Base-by-base conservation (phyloP, 2,329 filamentous ascomycete genomes). In the Chrysoporthe austroafricana region DNA sequence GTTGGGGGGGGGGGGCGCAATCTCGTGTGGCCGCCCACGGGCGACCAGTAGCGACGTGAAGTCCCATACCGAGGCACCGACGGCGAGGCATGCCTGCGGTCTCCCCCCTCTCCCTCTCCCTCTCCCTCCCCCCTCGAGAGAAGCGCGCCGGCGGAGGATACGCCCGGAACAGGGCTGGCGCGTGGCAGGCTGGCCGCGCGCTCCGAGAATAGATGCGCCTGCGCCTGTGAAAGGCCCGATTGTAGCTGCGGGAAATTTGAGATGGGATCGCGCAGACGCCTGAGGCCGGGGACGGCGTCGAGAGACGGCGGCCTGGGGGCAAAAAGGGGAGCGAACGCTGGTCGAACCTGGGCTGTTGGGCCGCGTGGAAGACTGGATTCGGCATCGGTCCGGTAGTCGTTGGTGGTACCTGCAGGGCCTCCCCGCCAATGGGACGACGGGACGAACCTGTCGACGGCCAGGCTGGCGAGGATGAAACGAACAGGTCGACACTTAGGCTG, bases 371-470 rank as follows among this genome's bases (percentile, higher is more conserved):
- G 39, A 32, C 62, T 48, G 8, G 21, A 56, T 57, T 63, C 42
- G 50, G 62, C 36, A 56, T 63, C 62, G 52, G 62, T 36, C 62
- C 62, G 62, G 62, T 56, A 63, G 62, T 63, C 50, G 16, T 36
- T 18, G 43, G 39, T 36, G 42, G 62, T 63, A 32, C 48, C 50
- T 63, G 62, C 62, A 63, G 50, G 39, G 9, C 39, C 42, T n/a
- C 26, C 36, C n/a, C 50, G 50, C 62, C 62, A 63, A 63, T 63
- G 52, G 32, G 26, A 34, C 16, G 62, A 5, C 36, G 36, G 13
- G 13, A 57, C 36, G 62, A 57, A 43, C 34, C 14, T 63, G 39
- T 63, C 62, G 57, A 63, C 9, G 18, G 13, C 21, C 46, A 43
- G 50, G 21, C 62, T 36, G 50, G 26, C 26, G 26, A 34, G 16